phyloP scores from a whole-genome alignment of 345 rosid genomes.

The Garcia nutans region DNA sequence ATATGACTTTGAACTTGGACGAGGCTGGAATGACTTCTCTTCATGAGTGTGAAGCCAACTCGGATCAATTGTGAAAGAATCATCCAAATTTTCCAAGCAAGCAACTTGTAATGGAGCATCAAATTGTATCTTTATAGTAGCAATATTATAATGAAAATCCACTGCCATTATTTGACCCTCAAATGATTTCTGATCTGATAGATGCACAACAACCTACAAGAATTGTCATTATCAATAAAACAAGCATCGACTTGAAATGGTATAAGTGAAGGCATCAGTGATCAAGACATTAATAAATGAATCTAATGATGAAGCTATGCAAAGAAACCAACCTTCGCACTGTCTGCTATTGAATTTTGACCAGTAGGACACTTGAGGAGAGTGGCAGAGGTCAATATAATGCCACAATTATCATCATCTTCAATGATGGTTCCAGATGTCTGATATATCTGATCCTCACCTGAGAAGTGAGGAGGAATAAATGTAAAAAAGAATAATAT shows the following conservation, averaged over 20 bases:
- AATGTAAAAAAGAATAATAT: neutral
- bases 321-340: neutral
- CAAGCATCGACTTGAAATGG: no score
- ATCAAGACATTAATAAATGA: no score
- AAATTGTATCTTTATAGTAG: neutral
- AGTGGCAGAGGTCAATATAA: neutral
- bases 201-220: neutral
- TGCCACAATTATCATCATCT: neutral
- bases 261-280: no score
- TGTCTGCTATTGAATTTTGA: neutral
- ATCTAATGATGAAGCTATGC: no score
- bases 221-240: no score
- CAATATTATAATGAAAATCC: slow-evolving; percentile 1
- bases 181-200: neutral
- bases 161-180: neutral
- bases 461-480: neutral
- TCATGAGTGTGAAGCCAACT: neutral
- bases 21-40: neutral
- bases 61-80: neutral
- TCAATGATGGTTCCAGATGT: neutral
- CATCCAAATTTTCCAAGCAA: neutral
- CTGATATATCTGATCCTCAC: neutral
- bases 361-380: neutral
- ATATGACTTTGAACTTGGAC: neutral
- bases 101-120: neutral